Conservation (phyloP, 106 monocot genomes). For the Hemerocallis citrina region DNA sequence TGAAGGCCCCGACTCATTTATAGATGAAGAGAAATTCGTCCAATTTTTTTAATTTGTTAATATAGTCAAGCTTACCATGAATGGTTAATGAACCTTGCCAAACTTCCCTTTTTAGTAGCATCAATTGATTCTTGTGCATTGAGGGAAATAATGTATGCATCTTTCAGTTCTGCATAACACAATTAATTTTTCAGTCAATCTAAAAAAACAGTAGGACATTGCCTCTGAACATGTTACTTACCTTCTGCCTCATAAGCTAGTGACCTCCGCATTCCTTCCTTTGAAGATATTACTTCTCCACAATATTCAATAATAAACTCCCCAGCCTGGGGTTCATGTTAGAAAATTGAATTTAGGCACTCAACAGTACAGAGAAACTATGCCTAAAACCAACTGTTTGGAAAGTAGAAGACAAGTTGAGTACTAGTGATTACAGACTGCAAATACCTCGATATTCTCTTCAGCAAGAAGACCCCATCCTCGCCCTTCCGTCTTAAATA, state of each 20-base stretch:
- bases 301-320: slow-evolving; percentile 96
- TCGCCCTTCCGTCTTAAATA: slow-evolving; percentile 84
- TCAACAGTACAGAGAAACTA: not conserved
- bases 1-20: too few species aligned
- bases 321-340: slow-evolving; percentile 51
- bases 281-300: slow-evolving; percentile 96
- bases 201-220: not conserved
- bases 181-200: not conserved
- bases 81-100: slow-evolving; percentile 96
- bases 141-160: slow-evolving; percentile 87
- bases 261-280: slow-evolving; percentile 69
- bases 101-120: slow-evolving; percentile 86
- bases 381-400: not conserved
- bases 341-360: not conserved
- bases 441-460: slow-evolving; percentile 65
- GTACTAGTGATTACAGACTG: not conserved
- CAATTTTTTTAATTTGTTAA: not conserved
- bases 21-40: not conserved
- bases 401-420: not conserved
- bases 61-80: slow-evolving; percentile 56
- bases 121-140: slow-evolving; percentile 83
- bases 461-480: slow-evolving; percentile 94
- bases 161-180: slow-evolving; percentile 52
- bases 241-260: slow-evolving; percentile 83
- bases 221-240: slow-evolving; percentile 7